phyloP scores from a whole-genome alignment of 2,329 filamentous ascomycete genomes.

The Didymella segeticola region DNA sequence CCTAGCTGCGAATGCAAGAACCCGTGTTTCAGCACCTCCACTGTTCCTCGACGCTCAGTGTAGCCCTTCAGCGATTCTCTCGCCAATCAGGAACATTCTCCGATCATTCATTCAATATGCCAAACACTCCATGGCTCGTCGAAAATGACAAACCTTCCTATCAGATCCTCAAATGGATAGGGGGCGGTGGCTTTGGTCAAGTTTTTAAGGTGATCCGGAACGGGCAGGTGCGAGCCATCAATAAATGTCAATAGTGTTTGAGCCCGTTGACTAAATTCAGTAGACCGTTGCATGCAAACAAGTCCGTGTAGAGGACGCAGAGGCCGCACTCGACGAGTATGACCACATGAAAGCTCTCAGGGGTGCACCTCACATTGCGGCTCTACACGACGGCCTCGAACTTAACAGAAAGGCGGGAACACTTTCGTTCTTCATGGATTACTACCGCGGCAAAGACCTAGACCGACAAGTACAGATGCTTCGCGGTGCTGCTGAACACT shows the following conservation, averaged over 20 bases:
- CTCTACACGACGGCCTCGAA: background rate
- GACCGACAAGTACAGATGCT: slow-evolving; percentile 1
- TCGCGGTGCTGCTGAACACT: background rate
- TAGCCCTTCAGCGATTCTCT: background rate
- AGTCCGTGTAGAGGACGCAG: background rate
- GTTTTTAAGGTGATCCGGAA: background rate
- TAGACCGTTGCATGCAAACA: background rate
- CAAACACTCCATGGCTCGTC: background rate
- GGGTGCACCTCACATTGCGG: background rate
- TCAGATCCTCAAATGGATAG: slow-evolving; percentile 1
- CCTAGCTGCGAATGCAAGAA: background rate
- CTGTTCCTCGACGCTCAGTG: background rate
- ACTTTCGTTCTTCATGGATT: background rate
- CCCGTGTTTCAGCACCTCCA: background rate
- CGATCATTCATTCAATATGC: background rate
- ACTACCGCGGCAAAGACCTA: background rate
- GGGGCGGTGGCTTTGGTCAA: background rate
- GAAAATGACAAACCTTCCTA: background rate
- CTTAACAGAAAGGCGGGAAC: background rate
- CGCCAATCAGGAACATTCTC: background rate
- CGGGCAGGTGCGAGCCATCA: background rate
- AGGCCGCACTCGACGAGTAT: slow-evolving; percentile 1
- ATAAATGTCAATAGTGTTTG: background rate
- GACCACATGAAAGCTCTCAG: slow-evolving; percentile 1
- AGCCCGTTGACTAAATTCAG: background rate